A percentile compares a stretch with the other conserved stretches of the same genome.
These are phyloP conservation scores for Paramyrothecium sp. DNA, from an alignment of 2,329 filamentous ascomycete species.

Conservation along the genomic window DNA sequence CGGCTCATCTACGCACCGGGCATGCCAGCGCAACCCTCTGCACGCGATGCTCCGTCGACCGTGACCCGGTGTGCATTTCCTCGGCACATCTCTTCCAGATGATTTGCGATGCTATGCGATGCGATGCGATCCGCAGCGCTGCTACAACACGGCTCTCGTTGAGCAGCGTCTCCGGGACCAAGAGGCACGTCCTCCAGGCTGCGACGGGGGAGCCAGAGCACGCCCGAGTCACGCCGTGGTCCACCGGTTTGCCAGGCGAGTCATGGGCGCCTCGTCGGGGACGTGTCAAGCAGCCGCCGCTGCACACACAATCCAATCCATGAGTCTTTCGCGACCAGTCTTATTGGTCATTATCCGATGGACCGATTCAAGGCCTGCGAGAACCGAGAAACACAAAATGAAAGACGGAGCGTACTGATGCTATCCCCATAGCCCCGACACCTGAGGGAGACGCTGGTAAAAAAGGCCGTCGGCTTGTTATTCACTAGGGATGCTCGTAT, in stretches of 20 bases:
- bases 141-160: neutral
- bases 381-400: neutral
- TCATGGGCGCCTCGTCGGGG: neutral
- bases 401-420: neutral
- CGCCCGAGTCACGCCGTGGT: neutral
- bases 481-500: too few relatives aligned
- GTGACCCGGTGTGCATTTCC: neutral
- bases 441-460: too few relatives aligned
- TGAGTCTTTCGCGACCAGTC: neutral
- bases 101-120: neutral
- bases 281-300: too few relatives aligned
- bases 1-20: neutral
- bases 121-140: neutral
- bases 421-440: too few relatives aligned
- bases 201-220: neutral
- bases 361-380: neutral
- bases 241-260: neutral
- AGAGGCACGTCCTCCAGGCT: too few relatives aligned
- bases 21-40: neutral
- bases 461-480: too few relatives aligned
- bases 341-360: neutral
- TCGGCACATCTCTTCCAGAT: neutral
- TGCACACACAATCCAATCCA: too few relatives aligned
- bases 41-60: neutral
- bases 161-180: too few relatives aligned